These are phyloP conservation scores for Fraxinus xanthoxyloides DNA, from an alignment of 305 asterid species.

Conservation along the genomic window DNA sequence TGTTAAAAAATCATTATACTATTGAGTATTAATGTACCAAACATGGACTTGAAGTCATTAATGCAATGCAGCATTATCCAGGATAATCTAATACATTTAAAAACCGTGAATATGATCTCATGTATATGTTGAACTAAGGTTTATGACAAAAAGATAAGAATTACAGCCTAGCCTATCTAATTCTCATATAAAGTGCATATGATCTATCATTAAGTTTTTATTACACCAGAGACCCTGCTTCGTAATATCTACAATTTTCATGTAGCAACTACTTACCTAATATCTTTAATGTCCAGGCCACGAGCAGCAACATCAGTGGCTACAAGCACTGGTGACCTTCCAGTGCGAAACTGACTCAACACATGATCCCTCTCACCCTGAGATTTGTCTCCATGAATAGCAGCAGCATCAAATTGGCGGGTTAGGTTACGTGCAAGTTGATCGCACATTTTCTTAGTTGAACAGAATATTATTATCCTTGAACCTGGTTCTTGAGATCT, in stretches of 20 bases:
- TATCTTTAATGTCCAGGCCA: constrained; percentile 94
- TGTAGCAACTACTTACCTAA: constrained; percentile 49
- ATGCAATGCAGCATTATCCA: not conserved
- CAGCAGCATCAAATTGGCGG: constrained; percentile 86
- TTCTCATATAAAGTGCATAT: not conserved
- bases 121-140: not conserved
- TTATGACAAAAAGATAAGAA: not conserved
- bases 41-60: not conserved
- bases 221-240: not conserved
- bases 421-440: constrained; percentile 67
- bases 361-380: constrained; percentile 94
- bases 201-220: not conserved
- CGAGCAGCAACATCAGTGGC: constrained; percentile 99
- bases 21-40: not conserved
- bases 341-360: constrained; percentile 82
- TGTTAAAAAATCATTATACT: not conserved
- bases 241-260: not conserved
- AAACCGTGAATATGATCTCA: not conserved
- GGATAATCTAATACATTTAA: not conserved
- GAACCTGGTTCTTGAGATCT: constrained; percentile 98
- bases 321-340: constrained; percentile 88
- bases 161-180: not conserved
- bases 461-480: constrained; percentile 85
- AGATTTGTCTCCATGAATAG: constrained; percentile 97
- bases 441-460: constrained; percentile 97